Base-by-base conservation (phyloP, 2,329 filamentous ascomycete genomes). In the Microsporum canis region DNA sequence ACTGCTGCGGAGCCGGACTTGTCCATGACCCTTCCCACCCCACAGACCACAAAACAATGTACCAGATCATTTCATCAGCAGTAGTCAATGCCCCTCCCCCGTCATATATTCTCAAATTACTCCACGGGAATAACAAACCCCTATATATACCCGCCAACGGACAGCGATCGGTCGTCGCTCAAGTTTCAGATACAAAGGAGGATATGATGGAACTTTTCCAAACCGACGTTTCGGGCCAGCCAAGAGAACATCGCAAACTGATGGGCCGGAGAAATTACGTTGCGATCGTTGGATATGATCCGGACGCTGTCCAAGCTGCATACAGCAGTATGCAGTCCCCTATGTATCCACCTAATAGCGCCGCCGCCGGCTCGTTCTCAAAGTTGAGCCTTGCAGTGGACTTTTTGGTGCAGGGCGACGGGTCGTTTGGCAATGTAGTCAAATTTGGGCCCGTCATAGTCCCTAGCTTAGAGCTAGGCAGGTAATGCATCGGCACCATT, bases 191-290 rank as follows among this genome's bases (percentile, higher is more conserved):
- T 72, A 99, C 94, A 55, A 97, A 99, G 75, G 94, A 99, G 74
- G 94, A 99, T 76, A 99, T 99, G 94, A 95, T 99, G 88, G 94
- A 99, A 78, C 95, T 99, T 66, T 99, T 99, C 82, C 90, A 94
- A 69, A 89, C 87, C 5, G 94, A 99, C 68, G 90, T 94, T 14
- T 89, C 87, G 60, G 92, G 94, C n/a, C 79, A 84, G 39, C 80
- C 85, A 0, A 82, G 91, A 55, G 92, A 96, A 73, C 80, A 91
- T 70, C 91, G 91, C 77, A 88, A 92, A 70, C 82, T 99, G 58
- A 99, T 99, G 91, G 90, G 88, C 0, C 81, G 92, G 47, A 81
- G 94, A 62, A 97, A 96, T 71, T 99, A 97, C 70, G 86, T 92
- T 10, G 90, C 92, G 0, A 87, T 95, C 66, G 87, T 97, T n/a